phyloP scores from a whole-genome alignment of 2,329 filamentous ascomycete species.

The Curvularia sp. region DNA sequence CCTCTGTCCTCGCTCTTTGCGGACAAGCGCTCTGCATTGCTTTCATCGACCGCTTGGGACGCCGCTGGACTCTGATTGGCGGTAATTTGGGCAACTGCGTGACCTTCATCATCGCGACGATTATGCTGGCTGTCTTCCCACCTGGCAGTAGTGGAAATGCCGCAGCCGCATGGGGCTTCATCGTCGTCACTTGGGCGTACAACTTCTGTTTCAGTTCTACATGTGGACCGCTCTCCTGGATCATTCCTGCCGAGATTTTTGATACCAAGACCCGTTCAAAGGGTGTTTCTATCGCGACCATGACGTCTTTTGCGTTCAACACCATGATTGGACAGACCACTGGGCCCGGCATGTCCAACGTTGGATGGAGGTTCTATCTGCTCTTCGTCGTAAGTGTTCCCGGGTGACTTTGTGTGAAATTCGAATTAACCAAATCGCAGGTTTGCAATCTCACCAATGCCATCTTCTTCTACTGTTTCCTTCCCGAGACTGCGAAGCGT shows the following conservation, averaged over 20 bases:
- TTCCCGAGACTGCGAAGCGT: conserved; percentile 70
- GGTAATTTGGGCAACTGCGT: conserved; percentile 76
- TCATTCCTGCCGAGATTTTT: conserved; percentile 75
- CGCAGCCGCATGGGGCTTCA: conserved; percentile 75
- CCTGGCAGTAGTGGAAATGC: conserved; percentile 61
- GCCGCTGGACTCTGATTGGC: conserved; percentile 73
- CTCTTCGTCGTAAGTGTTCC: conserved; percentile 61
- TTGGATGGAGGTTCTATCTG: conserved; percentile 66
- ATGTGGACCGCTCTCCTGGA: conserved; percentile 72
- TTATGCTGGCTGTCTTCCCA: conserved; percentile 67
- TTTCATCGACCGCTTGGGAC: conserved; percentile 72
- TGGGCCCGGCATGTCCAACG: conserved; percentile 63
- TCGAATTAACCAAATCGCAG: conserved; percentile 21
- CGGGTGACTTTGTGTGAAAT: neutral
- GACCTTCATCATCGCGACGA: conserved; percentile 73
- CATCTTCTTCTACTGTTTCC: conserved; percentile 70
- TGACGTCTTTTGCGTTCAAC: conserved; percentile 77
- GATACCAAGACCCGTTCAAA: conserved; percentile 77
- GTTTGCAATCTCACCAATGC: conserved; percentile 74
- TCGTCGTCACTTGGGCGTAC: conserved; percentile 78
- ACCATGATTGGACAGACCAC: conserved; percentile 77
- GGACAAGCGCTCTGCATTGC: conserved; percentile 73
- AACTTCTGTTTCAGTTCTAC: conserved; percentile 78
- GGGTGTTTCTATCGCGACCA: conserved; percentile 76
- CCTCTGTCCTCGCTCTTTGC: conserved; percentile 72